These are phyloP conservation scores for Ricinus communis DNA, from an alignment of 345 rosid species.

Conservation along the genomic window DNA sequence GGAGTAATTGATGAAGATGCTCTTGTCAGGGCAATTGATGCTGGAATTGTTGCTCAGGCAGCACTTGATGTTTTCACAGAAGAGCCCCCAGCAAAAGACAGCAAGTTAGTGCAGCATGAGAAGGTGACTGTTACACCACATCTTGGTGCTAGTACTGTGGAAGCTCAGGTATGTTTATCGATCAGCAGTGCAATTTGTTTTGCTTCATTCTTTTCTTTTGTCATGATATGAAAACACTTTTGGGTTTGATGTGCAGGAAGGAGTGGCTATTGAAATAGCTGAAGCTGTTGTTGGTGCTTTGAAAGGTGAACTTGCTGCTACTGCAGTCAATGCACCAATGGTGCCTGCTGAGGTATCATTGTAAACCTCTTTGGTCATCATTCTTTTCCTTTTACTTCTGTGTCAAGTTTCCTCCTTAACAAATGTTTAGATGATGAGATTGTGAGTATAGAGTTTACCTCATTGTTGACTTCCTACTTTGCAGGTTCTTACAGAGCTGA, in stretches of 20 bases:
- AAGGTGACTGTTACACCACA: constrained; percentile 30
- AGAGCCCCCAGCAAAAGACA: constrained; percentile 29
- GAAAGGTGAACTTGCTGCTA: constrained; percentile 32
- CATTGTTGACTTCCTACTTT: neutral
- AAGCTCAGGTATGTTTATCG: constrained; percentile 23
- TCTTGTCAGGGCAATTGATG: constrained; percentile 28
- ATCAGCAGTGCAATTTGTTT: neutral
- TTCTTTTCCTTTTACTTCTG: neutral
- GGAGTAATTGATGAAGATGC: constrained; percentile 37
- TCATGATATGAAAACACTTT: neutral
- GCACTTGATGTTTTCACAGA: constrained; percentile 33
- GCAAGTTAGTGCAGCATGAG: constrained; percentile 31
- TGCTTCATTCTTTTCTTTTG: neutral
- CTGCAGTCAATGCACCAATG: constrained; percentile 37
- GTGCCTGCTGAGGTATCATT: constrained; percentile 35
- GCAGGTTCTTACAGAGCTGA: constrained; percentile 25
- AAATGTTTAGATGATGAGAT: neutral
- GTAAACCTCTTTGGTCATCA: neutral
- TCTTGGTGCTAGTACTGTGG: constrained; percentile 36
- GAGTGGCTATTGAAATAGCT: constrained; percentile 35
- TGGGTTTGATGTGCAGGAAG: constrained; percentile 25
- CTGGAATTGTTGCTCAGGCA: constrained; percentile 38
- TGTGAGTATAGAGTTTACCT: neutral
- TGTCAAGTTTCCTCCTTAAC: neutral
- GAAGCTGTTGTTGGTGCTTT: constrained; percentile 37